Base-by-base conservation (phyloP, 2,329 filamentous ascomycete genomes). In the Aspergillus hortae region DNA sequence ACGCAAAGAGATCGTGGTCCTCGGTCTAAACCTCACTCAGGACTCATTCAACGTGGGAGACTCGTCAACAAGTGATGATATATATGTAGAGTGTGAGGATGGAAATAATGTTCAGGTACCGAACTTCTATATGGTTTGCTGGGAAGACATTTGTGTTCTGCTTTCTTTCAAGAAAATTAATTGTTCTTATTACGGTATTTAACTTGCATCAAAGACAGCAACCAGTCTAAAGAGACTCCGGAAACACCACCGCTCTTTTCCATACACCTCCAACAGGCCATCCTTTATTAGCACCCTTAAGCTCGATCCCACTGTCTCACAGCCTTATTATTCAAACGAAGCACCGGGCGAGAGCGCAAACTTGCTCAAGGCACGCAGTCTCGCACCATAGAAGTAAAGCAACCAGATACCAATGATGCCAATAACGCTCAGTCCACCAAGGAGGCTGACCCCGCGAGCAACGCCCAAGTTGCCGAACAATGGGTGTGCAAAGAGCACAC, bases 361-460 rank as follows among this genome's bases (percentile, higher is more conserved):
- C 33, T 35, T 47, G 12, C 15, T 21, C 43, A 48, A 51, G 15
- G 41, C 33, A 17, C 56, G 32, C 51, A 60, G n/a, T 14, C 23
- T 21, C 45, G 49, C 56, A 7, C 58, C 58, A 40, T 43, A 59
- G 9, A 40, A 27, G 41, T 57, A 60, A 15, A 61, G 30, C 15
- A 55, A 19, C 33, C 49, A 51, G 46, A 62, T 55, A 61, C 61
- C 35, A 61, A 54, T 11, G 27, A 60, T 48, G 43, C 58, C 55
- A 9, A 43, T 45, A 33, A 56, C 41, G 2, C 52, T 74, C 51
- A 74, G 61, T 1, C 69, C 75, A 40, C 17, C 74, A 56, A 64
- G 55, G 46, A 67, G 64, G 58, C 59, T 64, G 30, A 64, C 55
- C 0, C 67, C 68, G 11, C 48, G 48, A 3, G 54, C 62, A 30